Conservation (phyloP, 805 yeast genomes). For the Wickerhamiella parazyma region DNA sequence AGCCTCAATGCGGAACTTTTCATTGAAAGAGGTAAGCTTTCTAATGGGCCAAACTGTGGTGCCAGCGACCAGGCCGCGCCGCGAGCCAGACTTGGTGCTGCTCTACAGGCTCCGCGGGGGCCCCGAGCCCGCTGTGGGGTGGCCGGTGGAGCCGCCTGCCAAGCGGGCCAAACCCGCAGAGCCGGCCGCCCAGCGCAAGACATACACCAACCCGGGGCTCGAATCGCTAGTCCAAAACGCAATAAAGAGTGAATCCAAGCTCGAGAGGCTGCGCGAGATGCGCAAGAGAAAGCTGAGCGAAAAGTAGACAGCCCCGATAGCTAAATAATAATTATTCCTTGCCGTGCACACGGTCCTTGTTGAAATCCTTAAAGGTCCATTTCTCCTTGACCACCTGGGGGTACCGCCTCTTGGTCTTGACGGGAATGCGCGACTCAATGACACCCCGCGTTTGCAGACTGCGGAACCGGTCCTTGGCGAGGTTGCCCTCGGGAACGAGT, state of each 20-base stretch:
- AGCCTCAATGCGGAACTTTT: constrained; percentile 1
- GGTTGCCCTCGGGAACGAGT: constrained; percentile 81
- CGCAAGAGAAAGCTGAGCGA: neutral
- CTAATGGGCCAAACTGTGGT: neutral
- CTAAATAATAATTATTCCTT: neutral
- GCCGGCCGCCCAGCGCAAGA: neutral
- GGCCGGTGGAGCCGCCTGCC: neutral
- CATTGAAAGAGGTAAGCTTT: neutral
- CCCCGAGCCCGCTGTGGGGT: neutral
- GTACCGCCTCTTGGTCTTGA: constrained; percentile 50
- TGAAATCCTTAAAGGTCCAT: constrained; percentile 82
- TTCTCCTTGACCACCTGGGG: constrained; percentile 73
- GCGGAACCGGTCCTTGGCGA: constrained; percentile 69
- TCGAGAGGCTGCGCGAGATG: neutral
- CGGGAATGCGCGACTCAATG: constrained; percentile 70
- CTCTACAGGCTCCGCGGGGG: neutral
- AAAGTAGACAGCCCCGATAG: too few relatives aligned
- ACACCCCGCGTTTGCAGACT: constrained; percentile 73
- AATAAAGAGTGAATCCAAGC: neutral
- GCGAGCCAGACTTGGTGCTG: constrained; percentile 4
- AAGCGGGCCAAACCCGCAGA: neutral
- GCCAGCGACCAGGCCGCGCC: neutral
- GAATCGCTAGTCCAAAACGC: neutral
- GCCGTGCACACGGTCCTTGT: constrained; percentile 8
- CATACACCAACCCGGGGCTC: neutral